Conservation (phyloP, 2,329 filamentous ascomycete genomes). For the Fusarium staphyleae region DNA sequence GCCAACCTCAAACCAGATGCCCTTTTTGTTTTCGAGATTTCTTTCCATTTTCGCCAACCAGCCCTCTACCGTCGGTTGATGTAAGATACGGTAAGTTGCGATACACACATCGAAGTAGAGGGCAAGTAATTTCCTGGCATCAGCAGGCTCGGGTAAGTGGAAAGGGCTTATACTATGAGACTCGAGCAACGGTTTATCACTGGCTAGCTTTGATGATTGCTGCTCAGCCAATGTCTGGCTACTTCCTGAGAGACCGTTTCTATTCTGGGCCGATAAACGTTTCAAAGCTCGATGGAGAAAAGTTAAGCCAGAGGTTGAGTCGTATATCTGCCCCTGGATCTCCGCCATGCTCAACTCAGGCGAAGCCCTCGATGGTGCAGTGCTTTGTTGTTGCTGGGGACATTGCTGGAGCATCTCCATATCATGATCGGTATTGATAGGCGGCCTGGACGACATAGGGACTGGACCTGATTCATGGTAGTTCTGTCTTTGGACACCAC, state of each 20-base stretch:
- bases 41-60: conserved; percentile 55
- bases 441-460: background rate
- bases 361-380: conserved; percentile 50
- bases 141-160: conserved; percentile 49
- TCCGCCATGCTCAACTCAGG: conserved; percentile 56
- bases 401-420: background rate
- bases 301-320: conserved; percentile 59
- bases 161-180: conserved; percentile 43
- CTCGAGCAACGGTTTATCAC: conserved; percentile 56
- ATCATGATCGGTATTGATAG: background rate
- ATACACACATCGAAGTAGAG: conserved; percentile 68
- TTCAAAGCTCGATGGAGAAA: conserved; percentile 62
- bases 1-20: conserved; percentile 51
- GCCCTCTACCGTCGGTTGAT: conserved; percentile 58
- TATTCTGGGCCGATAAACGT: conserved; percentile 55
- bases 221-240: conserved; percentile 42
- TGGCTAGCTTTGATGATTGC: conserved; percentile 57
- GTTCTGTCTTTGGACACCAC: background rate
- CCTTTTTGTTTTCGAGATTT: conserved; percentile 46
- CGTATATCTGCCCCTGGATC: conserved; percentile 60
- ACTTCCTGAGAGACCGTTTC: conserved; percentile 36
- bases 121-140: conserved; percentile 48
- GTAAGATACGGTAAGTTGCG: conserved; percentile 65
- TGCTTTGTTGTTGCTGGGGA: conserved; percentile 43
- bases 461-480: background rate